These are phyloP conservation scores for Aotearoamyces nothofagi DNA, from an alignment of 2,329 filamentous ascomycete species.

Conservation along the genomic window DNA sequence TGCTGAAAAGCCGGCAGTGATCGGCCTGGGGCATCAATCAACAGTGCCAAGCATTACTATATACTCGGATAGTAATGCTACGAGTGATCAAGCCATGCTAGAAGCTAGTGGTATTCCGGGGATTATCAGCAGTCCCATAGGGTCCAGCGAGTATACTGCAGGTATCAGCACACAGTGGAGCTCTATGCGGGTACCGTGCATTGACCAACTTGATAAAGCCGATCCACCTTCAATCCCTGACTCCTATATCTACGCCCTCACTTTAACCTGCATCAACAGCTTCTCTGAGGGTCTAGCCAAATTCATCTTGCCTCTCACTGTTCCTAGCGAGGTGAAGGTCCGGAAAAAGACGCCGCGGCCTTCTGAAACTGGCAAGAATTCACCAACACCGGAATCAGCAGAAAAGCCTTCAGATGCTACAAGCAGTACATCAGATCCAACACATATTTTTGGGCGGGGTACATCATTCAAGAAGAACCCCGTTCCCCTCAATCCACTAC, in stretches of 20 bases:
- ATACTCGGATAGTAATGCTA: constrained; percentile 36
- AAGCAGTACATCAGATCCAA: background rate
- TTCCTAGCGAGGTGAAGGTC: constrained; percentile 51
- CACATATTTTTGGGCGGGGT: constrained; percentile 24
- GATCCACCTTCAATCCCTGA: constrained; percentile 75
- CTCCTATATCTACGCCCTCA: constrained; percentile 84
- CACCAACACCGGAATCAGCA: constrained; percentile 9
- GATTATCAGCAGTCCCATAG: constrained; percentile 62
- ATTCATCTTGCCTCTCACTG: constrained; percentile 81
- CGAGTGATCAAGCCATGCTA: constrained; percentile 71
- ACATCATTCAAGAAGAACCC: constrained; percentile 60
- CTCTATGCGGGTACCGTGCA: constrained; percentile 68
- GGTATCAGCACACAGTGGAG: constrained; percentile 92
- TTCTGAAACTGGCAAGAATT: constrained; percentile 8
- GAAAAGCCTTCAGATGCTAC: constrained; percentile 7
- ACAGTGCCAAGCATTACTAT: constrained; percentile 56
- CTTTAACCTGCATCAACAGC: constrained; percentile 75
- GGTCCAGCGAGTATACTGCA: constrained; percentile 45
- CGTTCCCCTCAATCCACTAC: constrained; percentile 71
- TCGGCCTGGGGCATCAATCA: constrained; percentile 80
- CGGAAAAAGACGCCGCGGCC: constrained; percentile 26
- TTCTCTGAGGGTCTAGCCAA: constrained; percentile 88
- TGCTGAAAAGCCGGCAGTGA: constrained; percentile 77
- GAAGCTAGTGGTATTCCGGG: constrained; percentile 80
- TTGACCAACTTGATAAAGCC: constrained; percentile 87